phyloP scores from a whole-genome alignment of 2,329 filamentous ascomycete species.

The Aphanoascus verrucosus region DNA sequence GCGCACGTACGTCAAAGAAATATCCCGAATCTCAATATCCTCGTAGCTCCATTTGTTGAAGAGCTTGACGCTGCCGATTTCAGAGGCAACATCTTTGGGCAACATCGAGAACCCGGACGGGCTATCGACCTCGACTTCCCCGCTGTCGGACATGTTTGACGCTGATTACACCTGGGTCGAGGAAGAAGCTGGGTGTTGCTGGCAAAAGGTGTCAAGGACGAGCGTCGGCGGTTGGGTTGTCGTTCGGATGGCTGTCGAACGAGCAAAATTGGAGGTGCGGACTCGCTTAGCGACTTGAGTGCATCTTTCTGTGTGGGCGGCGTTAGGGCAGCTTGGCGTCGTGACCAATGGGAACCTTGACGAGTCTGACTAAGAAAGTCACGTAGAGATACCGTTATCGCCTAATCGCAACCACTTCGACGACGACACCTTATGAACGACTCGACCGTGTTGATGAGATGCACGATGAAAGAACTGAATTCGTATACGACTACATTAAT shows the following conservation, averaged over 20 bases:
- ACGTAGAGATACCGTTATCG: neutral
- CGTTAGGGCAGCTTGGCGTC: constrained; percentile 24
- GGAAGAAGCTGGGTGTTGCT: constrained; percentile 28
- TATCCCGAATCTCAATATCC: constrained; percentile 98
- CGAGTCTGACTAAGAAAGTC: neutral
- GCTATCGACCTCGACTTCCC: constrained; percentile 86
- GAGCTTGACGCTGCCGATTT: constrained; percentile 88
- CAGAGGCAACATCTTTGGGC: constrained; percentile 81
- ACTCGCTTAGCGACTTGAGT: constrained; percentile 31
- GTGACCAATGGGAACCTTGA: neutral
- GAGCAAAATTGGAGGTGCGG: constrained; percentile 31
- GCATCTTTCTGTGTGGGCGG: constrained; percentile 26
- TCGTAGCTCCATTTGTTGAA: constrained; percentile 99
- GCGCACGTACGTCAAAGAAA: constrained; percentile 89
- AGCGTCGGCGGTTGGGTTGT: constrained; percentile 24
- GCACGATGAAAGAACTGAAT: too few species aligned
- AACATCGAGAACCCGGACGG: constrained; percentile 66
- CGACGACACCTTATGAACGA: too few species aligned
- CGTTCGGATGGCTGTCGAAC: constrained; percentile 26
- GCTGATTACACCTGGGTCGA: constrained; percentile 31
- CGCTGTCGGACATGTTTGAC: constrained; percentile 81
- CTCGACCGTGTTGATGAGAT: too few species aligned
- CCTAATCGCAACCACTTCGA: too few species aligned
- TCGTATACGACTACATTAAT: too few species aligned
- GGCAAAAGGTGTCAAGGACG: constrained; percentile 17